A percentile compares a stretch with the other conserved stretches of the same genome.
Evolutionary conservation across 352 stramenopile species (phyloP).

Genomic region (Globisporangium recalcitrans): DNA sequence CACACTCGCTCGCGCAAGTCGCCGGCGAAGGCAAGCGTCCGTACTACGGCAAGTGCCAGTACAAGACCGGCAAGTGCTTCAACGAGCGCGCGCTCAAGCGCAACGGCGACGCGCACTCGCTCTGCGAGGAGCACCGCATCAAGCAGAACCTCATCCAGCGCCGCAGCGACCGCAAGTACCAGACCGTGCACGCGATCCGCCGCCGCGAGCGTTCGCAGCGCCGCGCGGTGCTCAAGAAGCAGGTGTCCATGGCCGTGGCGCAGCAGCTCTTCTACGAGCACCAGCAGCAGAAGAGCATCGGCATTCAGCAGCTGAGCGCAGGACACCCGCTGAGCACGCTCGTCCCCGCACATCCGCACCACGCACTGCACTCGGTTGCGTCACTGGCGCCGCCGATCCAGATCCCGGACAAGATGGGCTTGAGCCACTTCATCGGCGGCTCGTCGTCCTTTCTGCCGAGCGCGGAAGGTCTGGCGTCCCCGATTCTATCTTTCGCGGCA

Average conservation of each 20-base stretch:
- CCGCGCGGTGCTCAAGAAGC: constrained; percentile 73
- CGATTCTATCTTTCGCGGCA: constrained; percentile 26
- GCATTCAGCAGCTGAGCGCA: constrained; percentile 27
- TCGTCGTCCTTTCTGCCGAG: constrained; percentile 21
- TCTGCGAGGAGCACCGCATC: constrained; percentile 81
- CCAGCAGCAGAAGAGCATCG: constrained; percentile 69
- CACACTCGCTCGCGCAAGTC: background rate
- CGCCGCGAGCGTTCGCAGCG: constrained; percentile 74
- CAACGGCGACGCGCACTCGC: constrained; percentile 73
- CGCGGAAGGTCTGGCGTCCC: constrained; percentile 22
- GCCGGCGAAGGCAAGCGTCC: constrained; percentile 15
- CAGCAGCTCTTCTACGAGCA: constrained; percentile 80
- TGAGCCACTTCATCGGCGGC: constrained; percentile 11
- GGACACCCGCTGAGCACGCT: constrained; percentile 15
- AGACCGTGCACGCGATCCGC: constrained; percentile 78
- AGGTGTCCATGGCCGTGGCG: constrained; percentile 72
- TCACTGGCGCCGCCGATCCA: constrained; percentile 38
- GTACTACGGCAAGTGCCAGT: constrained; percentile 81
- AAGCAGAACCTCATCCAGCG: constrained; percentile 86
- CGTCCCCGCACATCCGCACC: constrained; percentile 7
- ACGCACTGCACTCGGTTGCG: constrained; percentile 1
- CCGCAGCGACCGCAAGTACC: constrained; percentile 81
- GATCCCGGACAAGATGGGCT: constrained; percentile 30
- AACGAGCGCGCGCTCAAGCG: constrained; percentile 84
- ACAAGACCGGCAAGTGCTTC: constrained; percentile 87